Evolutionary conservation across 805 yeast species (phyloP).

Genomic region (Suhomyces emberorum): DNA sequence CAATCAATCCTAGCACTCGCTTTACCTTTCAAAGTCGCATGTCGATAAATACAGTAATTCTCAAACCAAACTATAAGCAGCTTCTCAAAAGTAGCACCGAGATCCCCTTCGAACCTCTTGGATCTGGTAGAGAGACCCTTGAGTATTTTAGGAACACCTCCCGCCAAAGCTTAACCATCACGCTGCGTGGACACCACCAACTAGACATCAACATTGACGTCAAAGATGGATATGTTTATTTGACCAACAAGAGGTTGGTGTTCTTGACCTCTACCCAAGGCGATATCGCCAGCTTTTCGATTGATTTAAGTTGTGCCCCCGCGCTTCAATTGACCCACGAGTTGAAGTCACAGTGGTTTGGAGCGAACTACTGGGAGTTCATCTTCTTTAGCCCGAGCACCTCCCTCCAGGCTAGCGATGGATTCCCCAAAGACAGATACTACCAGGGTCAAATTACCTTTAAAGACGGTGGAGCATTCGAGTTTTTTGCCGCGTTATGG

Average conservation of each 20-base stretch:
- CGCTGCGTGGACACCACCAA: constrained; percentile 14
- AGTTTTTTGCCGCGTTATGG: constrained; percentile 36
- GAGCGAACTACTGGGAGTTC: constrained; percentile 48
- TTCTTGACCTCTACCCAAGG: constrained; percentile 39
- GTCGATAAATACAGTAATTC: constrained; percentile 27
- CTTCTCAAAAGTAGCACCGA: constrained; percentile 2
- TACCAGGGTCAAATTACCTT: constrained; percentile 39
- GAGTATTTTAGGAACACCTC: constrained; percentile 12
- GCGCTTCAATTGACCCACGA: constrained; percentile 35
- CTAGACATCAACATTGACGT: constrained; percentile 25
- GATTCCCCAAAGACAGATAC: constrained; percentile 36
- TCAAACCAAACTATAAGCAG: constrained; percentile 13
- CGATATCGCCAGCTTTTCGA: constrained; percentile 41
- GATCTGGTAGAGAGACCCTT: constrained; percentile 18
- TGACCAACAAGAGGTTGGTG: constrained; percentile 43
- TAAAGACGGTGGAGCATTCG: constrained; percentile 47
- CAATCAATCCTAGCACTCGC: no score
- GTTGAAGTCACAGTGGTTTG: constrained; percentile 51
- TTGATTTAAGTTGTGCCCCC: constrained; percentile 28
- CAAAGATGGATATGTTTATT: constrained; percentile 37
- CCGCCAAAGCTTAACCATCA: constrained; percentile 30
- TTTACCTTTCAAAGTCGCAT: no score
- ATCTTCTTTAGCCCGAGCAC: constrained; percentile 32
- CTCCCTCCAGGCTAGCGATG: constrained; percentile 37
- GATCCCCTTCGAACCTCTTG: constrained; percentile 18